Conservation (phyloP, 495 filamentous ascomycete genomes). For the Cercophora samala region DNA sequence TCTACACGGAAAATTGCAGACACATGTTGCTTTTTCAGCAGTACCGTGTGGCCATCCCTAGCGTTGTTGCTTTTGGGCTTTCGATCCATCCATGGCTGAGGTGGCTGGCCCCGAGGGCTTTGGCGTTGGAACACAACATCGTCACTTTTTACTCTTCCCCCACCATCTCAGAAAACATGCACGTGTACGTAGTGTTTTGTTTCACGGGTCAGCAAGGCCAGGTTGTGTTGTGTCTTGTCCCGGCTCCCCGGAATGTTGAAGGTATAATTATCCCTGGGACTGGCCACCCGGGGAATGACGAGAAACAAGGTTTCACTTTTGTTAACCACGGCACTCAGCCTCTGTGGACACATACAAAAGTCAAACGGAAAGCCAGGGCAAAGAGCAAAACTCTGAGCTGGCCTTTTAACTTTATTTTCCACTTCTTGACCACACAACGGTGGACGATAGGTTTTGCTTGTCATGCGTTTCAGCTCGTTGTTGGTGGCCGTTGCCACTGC, state of each 20-base stretch:
- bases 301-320: neutral
- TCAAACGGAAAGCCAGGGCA: neutral
- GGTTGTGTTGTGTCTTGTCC: neutral
- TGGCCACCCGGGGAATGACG: neutral
- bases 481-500: constrained; percentile 40
- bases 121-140: neutral
- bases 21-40: neutral
- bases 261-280: neutral
- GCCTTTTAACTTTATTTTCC: neutral
- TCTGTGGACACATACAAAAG: neutral
- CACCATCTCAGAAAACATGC: neutral
- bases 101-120: neutral
- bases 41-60: neutral
- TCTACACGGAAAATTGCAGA: neutral
- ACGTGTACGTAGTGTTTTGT: neutral
- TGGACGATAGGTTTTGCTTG: neutral
- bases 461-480: constrained; percentile 41
- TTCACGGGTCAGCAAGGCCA: neutral
- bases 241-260: neutral
- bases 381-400: neutral
- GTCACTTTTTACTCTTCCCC: neutral
- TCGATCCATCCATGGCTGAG: too few relatives aligned
- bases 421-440: neutral
- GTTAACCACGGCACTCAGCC: neutral
- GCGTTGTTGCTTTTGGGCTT: neutral